phyloP scores from a whole-genome alignment of 169 alveolate species.

The Fabrea salina region DNA sequence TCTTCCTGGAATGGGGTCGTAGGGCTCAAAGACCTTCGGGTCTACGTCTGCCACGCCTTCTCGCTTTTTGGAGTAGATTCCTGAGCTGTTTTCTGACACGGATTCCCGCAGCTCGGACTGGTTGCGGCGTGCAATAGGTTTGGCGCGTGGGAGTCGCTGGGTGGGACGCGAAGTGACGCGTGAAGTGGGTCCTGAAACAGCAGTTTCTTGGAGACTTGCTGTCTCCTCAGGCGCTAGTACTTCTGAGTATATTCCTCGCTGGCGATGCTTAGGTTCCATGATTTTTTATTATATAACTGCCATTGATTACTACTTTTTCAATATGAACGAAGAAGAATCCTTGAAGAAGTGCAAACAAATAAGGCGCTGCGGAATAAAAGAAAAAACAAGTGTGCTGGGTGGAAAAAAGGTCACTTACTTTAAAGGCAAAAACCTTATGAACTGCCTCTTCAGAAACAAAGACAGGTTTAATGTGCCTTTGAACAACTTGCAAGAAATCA shows the following conservation, averaged over 20 bases:
- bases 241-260: constrained; percentile 77
- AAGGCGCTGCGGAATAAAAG: no score
- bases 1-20: constrained; percentile 84
- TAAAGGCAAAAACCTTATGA: constrained; percentile 24
- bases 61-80: constrained; percentile 44
- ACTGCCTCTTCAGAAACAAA: background rate
- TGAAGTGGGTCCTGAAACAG: constrained; percentile 46
- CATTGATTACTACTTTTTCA: no score
- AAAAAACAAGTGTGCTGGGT: no score
- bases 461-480: background rate
- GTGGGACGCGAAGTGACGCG: constrained; percentile 32
- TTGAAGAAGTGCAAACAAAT: no score
- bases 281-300: no score
- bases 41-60: constrained; percentile 73
- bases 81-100: constrained; percentile 5
- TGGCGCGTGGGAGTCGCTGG: constrained; percentile 50
- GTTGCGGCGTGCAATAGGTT: constrained; percentile 7
- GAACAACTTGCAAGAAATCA: background rate
- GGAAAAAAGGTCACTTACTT: constrained; percentile 27
- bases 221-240: constrained; percentile 72
- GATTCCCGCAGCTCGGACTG: background rate
- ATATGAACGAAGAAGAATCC: no score
- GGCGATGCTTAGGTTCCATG: constrained; percentile 16
- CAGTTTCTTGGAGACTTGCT: constrained; percentile 29
- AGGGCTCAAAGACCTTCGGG: constrained; percentile 90